Evolutionary conservation across 1,284 basidiomycete genomes (phyloP), one percentile per base, ranked within the genome.

Genomic region (Puccinia coronata): DNA sequence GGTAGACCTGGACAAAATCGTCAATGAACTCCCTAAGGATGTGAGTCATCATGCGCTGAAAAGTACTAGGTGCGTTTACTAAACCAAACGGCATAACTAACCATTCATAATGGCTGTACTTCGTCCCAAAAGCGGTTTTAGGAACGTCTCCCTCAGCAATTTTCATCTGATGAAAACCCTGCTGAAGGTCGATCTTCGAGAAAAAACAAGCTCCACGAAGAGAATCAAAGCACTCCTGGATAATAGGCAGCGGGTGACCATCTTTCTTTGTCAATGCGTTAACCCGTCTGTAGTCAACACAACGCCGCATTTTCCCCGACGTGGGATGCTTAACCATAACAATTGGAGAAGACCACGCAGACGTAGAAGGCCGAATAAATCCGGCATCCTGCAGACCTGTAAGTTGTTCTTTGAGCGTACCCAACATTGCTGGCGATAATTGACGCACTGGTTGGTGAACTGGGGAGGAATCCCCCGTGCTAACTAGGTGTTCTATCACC

Each of bases 151-250:
- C 9, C n/a, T 34, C 18, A 14, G 43, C 43, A 31, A 72, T 51
- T 31, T 51, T 72, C 43, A 49, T 51, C 47, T 72, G 67, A 36
- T 72, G 70, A 49, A 72, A 72, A 4, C 70, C 70, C 41, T 72
- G 70, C 20, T 72, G 70, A 14, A 72, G 70, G 28, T 72, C 43
- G 28, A 72, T 25, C 28, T 72, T 72, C 2, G 43, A 72, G 41
- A 43, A 72, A n/a, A 41, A 34, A 11, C 36, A 23, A 31, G 70
- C 70, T n/a, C 70, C 70, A 6, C 70, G 3, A 8, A 72, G 31
- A 28, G 43, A 5, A 51, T 72, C 43, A 51, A 72, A 72, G 8
- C 70, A 72, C 18, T 72, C 70, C 51, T 72, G 70, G 43, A 72
- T 72, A 3, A 72, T 43, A 5, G 70, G 67, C 8, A 70, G 39